A percentile compares a stretch with the other conserved stretches of the same genome.
Conservation (phyloP, 495 filamentous ascomycete species). For the Penicillium chermesinum region DNA sequence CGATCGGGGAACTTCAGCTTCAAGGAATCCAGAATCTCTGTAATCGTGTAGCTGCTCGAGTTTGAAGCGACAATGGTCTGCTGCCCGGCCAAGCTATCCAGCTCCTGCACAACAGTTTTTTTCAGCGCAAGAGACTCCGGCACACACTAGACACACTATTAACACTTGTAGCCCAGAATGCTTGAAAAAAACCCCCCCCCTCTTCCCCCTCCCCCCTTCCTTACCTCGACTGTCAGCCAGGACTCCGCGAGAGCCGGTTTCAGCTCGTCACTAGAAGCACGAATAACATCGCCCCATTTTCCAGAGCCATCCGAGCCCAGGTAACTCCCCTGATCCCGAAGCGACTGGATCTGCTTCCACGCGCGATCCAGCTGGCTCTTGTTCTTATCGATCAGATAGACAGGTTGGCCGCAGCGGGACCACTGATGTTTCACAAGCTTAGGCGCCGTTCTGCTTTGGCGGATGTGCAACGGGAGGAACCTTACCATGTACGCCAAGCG, state of each 20-base stretch:
- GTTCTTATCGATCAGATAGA: conserved; percentile 27
- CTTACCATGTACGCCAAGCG: conserved; percentile 37
- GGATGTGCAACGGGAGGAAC: neutral
- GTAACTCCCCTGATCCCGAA: conserved; percentile 10
- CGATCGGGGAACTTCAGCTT: conserved; percentile 18
- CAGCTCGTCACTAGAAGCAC: conserved; percentile 11
- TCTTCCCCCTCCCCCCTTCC: too few relatives aligned
- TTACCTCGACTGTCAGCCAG: conserved; percentile 37
- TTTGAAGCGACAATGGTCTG: conserved; percentile 36
- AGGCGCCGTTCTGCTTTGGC: too few relatives aligned
- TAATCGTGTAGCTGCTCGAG: conserved; percentile 35
- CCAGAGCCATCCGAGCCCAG: neutral
- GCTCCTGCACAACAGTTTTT: conserved; percentile 21
- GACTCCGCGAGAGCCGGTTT: conserved; percentile 16
- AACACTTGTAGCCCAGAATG: neutral
- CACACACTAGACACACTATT: conserved; percentile 22
- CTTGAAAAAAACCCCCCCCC: too few relatives aligned
- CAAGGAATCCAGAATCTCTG: conserved; percentile 29
- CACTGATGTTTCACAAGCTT: conserved; percentile 19
- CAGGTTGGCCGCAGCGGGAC: conserved; percentile 29
- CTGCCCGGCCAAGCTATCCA: conserved; percentile 23
- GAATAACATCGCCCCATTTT: conserved; percentile 16
- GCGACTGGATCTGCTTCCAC: conserved; percentile 18
- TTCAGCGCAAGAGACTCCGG: conserved; percentile 30
- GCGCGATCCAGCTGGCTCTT: conserved; percentile 21